Percentiles rank a stretch among this genome's conserved stretches.
phyloP scores from a whole-genome alignment of 2,329 filamentous ascomycete species.

The Fusarium sp. region DNA sequence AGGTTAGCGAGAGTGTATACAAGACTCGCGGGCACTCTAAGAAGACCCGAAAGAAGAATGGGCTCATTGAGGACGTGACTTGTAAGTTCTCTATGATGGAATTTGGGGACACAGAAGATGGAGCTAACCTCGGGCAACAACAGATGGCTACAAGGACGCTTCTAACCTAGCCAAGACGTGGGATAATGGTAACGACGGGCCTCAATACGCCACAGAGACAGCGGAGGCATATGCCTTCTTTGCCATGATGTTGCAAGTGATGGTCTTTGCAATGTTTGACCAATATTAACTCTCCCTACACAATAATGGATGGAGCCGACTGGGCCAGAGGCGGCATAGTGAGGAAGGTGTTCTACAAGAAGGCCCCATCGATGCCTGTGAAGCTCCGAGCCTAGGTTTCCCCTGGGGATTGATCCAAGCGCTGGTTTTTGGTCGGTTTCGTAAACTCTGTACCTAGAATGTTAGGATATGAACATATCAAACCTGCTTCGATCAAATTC shows the following conservation, averaged over 20 bases:
- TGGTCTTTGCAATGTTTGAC: not conserved
- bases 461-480: not conserved
- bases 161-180: not conserved
- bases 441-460: not conserved
- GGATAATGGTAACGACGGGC: not conserved
- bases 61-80: not conserved
- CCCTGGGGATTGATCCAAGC: not conserved
- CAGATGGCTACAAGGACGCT: not conserved
- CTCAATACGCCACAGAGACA: not conserved
- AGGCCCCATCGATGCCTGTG: not conserved
- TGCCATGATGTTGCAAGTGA: not conserved
- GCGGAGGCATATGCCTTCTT: not conserved
- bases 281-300: not conserved
- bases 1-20: not conserved
- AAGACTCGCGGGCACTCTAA: not conserved
- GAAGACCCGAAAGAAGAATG: not conserved
- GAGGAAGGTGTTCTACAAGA: not conserved
- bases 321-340: not conserved
- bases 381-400: not conserved
- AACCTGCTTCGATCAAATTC: too few relatives aligned
- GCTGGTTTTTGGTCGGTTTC: not conserved
- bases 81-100: not conserved
- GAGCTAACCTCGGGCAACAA: not conserved
- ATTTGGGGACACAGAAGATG: not conserved
- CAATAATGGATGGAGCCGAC: not conserved